Evolutionary conservation across 345 rosid species (phyloP).

Genomic region (Pistacia vera): DNA sequence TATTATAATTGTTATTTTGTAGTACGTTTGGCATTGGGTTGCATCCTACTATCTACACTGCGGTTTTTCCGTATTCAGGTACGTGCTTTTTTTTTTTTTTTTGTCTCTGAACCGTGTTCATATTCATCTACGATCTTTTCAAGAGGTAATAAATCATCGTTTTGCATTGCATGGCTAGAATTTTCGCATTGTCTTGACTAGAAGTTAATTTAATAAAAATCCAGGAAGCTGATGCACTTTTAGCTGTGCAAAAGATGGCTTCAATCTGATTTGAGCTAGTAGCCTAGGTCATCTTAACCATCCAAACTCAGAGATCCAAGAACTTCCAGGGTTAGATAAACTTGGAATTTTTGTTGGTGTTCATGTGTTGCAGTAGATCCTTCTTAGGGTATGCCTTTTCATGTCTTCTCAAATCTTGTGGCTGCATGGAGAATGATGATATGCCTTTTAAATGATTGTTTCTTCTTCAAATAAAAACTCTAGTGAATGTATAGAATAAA

Average conservation of each 20-base stretch:
- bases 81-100: constrained; percentile 14
- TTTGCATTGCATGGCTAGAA: background rate
- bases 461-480: background rate
- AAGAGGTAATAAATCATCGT: background rate
- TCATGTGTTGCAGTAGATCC: background rate
- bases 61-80: constrained; percentile 92
- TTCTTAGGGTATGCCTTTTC: background rate
- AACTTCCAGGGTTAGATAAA: background rate
- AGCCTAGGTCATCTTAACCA: background rate
- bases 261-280: background rate
- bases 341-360: background rate
- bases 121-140: background rate
- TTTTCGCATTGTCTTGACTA: background rate
- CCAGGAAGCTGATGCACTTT: background rate
- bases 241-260: background rate
- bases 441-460: background rate
- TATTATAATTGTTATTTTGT: constrained; percentile 27
- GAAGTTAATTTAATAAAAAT: background rate
- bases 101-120: background rate
- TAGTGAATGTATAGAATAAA: background rate
- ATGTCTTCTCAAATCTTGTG: background rate
- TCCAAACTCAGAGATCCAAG: background rate
- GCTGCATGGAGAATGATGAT: background rate
- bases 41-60: constrained; percentile 66
- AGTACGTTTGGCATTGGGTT: constrained; percentile 88